phyloP scores from a whole-genome alignment of 2,329 filamentous ascomycete species.

The Colletotrichum cordylinicola region DNA sequence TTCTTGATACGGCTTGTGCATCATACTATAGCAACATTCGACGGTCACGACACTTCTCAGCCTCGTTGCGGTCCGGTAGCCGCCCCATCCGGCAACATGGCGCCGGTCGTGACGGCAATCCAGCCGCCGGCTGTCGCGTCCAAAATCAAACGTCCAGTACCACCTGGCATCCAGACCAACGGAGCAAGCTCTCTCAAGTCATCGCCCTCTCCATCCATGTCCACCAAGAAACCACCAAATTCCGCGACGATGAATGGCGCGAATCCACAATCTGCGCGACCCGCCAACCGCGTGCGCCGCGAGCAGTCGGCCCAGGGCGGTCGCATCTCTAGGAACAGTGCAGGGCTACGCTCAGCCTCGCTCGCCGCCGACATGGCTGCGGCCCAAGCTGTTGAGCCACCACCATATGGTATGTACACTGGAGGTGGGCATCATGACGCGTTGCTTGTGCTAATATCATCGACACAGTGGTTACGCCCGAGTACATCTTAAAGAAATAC shows the following conservation, averaged over 20 bases:
- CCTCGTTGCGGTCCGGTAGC: constrained; percentile 8
- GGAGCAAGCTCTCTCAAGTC: constrained; percentile 62
- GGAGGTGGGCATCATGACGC: neutral
- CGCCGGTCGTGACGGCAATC: constrained; percentile 57
- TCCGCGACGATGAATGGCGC: constrained; percentile 47
- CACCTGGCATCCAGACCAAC: constrained; percentile 71
- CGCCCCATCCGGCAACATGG: constrained; percentile 45
- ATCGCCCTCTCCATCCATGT: constrained; percentile 63
- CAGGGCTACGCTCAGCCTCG: constrained; percentile 54
- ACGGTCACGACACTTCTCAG: neutral
- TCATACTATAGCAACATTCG: neutral
- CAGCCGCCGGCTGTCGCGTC: constrained; percentile 46
- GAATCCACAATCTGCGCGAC: constrained; percentile 47
- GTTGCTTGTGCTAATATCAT: constrained; percentile 19
- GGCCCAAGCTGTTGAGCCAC: constrained; percentile 47
- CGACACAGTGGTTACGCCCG: constrained; percentile 69
- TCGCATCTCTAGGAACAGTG: constrained; percentile 57
- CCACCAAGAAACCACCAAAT: constrained; percentile 59
- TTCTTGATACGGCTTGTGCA: neutral
- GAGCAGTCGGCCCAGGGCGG: constrained; percentile 55
- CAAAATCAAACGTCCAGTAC: constrained; percentile 74
- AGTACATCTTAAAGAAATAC: constrained; percentile 85
- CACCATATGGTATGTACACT: constrained; percentile 55
- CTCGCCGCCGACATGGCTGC: constrained; percentile 47
- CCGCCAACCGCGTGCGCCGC: constrained; percentile 63